Conservation (phyloP, 2,329 filamentous ascomycete genomes). For the Pleomassaria siparia region DNA sequence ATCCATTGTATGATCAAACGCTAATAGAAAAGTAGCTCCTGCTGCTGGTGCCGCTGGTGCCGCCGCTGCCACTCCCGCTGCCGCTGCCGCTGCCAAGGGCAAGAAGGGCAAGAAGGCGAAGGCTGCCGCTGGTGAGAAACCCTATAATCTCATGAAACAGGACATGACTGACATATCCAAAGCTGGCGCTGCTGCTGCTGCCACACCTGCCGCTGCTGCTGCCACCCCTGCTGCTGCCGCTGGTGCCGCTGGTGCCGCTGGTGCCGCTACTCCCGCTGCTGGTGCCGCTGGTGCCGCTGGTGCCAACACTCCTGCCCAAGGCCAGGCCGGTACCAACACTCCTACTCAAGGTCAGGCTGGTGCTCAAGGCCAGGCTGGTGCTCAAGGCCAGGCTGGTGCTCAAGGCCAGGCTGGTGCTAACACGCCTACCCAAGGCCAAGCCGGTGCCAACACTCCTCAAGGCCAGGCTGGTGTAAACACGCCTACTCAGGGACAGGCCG, state of each 20-base stretch:
- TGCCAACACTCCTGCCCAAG: constrained; percentile 3
- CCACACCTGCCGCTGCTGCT: background rate
- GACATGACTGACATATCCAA: no score
- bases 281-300: constrained; percentile 8
- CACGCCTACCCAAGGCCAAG: background rate
- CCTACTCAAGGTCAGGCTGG: background rate
- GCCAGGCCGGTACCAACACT: background rate
- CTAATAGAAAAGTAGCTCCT: background rate
- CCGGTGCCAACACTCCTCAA: background rate
- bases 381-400: background rate
- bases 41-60: constrained; percentile 1
- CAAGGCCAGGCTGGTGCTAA: constrained; percentile 1
- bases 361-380: background rate
- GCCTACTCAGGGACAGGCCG: no score
- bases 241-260: background rate
- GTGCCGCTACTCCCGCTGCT: background rate
- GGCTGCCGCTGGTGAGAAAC: background rate
- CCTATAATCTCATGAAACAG: no score
- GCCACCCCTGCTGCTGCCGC: no score
- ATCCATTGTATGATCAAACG: background rate
- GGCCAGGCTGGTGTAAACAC: no score
- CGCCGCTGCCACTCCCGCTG: background rate
- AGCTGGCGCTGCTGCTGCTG: background rate
- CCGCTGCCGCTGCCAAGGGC: background rate
- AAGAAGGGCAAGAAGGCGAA: background rate